Evolutionary conservation across 179 eudicot genomes (phyloP), one percentile per base, ranked within the genome.

Genomic region (Vitellaria paradoxa): DNA sequence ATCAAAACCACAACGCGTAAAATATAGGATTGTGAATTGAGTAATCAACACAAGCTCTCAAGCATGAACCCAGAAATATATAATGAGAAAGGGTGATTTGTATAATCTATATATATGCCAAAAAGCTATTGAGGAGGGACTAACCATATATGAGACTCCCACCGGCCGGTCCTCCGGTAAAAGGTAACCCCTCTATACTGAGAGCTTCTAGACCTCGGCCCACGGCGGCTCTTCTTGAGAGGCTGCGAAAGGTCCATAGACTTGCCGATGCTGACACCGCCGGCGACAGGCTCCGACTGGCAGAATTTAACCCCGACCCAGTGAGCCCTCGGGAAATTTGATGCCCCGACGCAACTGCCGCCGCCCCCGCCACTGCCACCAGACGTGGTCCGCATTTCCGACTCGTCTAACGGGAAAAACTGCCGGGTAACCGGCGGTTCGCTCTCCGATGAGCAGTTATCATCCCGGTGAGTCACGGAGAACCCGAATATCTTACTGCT

Each of bases 111-210:
- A 30, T 2, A 30, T 30, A 2, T 2, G 2, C 37, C 37, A 1
- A 30, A 30, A 30, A 30, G 2, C 11, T 12, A 56, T 18, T 11
- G 15, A 72, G 0, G 42, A 65, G 20, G 56, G 9, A 23, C 40
- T 56, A 63, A 92, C 98, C 98, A 93, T 76, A 93, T 93, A 55
- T 93, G 98, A 24, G 98, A 93, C 70, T 93, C 98, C 98, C 97
- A 93, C 49, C 98, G 98, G 81, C 97, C 98, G 70, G 98, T 93
- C 37, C 98, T 71, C 81, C 98, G 90, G 90, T 93, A 93, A 75
- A 87, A 93, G 24, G 98, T 93, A 47, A 93, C 98, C 5, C 97
- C 98, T 17, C 98, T 83, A 60, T 93, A 93, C 83, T 92, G 98
- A 0, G 98, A 93, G 84, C 98, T 93, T 14, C 98, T 80, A 5